Base-by-base conservation (phyloP, 805 yeast species). In the Pichia deserticola region DNA sequence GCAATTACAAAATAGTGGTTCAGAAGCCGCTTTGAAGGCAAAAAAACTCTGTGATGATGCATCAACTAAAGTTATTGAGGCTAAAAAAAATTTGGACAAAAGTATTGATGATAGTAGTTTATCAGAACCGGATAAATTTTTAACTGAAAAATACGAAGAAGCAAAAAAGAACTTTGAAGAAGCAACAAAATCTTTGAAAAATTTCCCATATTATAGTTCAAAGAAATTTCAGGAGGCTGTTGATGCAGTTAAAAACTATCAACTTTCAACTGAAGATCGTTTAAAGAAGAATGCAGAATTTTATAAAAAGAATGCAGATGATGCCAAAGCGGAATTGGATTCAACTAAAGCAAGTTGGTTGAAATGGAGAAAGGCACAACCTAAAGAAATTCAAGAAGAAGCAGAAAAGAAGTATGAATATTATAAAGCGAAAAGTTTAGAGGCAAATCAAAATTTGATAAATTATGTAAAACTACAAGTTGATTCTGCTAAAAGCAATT, bases 211-310 rank as follows among this genome's bases (percentile, higher is more conserved):
- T 13, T 33, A 42, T 34, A 42, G 37, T 20, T 42, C 33, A 4
- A 29, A 42, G 27, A 34, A 35, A 27, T 30, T 53, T 36, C 52
- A 51, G 34, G 51, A 39, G 20, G 39, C 36, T 11, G 13, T 45
- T 25, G 47, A 49, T 51, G 11, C 44, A 57, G 11, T 30, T 52
- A 79, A 75, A 28, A 73, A 73, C 53, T 60, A 66, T 27, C 65
- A 65, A 20, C 64, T 60, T 9, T 36, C 53, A 25, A 49, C 61
- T 0, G 44, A 54, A 41, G 64, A 60, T 35, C 53, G 58, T 2
- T 60, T 64, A 28, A 56, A 58, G 45, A 49, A 51, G 13, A 55
- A 56, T 29, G 36, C 49, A 28, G 52, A 60, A 30, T 60, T 59
- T 44, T 62, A 61, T 46, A 53, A 61, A 28, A 54, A 57, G 33